These are phyloP conservation scores for Ophiostoma fasciatum DNA, from an alignment of 2,329 filamentous ascomycete species.

Conservation along the genomic window DNA sequence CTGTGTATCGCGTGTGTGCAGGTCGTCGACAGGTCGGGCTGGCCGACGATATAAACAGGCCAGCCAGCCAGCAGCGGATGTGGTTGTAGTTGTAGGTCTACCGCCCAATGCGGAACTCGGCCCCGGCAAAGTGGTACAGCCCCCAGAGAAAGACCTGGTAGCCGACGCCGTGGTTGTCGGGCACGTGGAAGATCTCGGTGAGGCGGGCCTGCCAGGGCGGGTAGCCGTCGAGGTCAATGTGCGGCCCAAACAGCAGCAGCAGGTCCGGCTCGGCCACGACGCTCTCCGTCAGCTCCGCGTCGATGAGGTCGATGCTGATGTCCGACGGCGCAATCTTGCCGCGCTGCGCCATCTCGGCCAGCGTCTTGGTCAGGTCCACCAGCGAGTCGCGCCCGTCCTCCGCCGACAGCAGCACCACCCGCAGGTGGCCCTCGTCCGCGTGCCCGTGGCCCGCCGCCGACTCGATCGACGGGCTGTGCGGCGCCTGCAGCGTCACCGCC, in stretches of 20 bases:
- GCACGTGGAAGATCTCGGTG: constrained; percentile 78
- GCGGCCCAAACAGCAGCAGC: constrained; percentile 72
- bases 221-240: constrained; percentile 75
- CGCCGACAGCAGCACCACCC: constrained; percentile 65
- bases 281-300: constrained; percentile 66
- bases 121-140: constrained; percentile 69
- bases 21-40: no score
- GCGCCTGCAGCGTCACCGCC: constrained; percentile 55
- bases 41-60: no score
- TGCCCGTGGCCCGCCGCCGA: constrained; percentile 21
- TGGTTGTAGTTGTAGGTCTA: no score
- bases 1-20: no score
- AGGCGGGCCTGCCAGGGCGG: constrained; percentile 92
- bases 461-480: constrained; percentile 47
- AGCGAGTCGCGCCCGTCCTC: constrained; percentile 87
- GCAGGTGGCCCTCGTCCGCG: constrained; percentile 26
- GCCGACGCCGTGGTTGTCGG: constrained; percentile 68
- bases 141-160: constrained; percentile 88
- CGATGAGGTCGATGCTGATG: constrained; percentile 73
- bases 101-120: constrained; percentile 74
- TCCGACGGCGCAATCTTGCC: constrained; percentile 69
- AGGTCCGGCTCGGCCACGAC: constrained; percentile 85
- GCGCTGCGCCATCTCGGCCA: constrained; percentile 88
- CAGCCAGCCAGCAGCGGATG: no score
- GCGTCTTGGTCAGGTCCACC: constrained; percentile 86